Evolutionary conservation across 306 rosid species (phyloP).

Genomic region (Casuarina glauca): DNA sequence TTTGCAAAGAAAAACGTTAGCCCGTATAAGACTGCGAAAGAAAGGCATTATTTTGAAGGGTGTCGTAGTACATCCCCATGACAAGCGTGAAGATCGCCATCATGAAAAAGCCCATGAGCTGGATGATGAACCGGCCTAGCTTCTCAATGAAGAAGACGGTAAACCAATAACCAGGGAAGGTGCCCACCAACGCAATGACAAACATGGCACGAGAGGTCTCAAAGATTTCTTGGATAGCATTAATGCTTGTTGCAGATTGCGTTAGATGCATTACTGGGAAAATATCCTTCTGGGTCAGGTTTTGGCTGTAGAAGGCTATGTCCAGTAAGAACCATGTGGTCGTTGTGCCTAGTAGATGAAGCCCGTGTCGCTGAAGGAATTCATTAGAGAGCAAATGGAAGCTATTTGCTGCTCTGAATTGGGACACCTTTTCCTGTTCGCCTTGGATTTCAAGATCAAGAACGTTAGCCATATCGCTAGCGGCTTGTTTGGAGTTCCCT

Average conservation of each 20-base stretch:
- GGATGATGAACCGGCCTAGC: constrained; percentile 65
- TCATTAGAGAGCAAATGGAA: constrained; percentile 46
- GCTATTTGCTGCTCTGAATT: constrained; percentile 51
- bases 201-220: constrained; percentile 76
- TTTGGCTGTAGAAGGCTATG: constrained; percentile 79
- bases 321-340: constrained; percentile 73
- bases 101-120: constrained; percentile 72
- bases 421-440: constrained; percentile 51
- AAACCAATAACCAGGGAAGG: constrained; percentile 84
- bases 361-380: constrained; percentile 48
- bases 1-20: constrained; percentile 77
- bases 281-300: constrained; percentile 69
- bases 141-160: constrained; percentile 62
- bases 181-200: constrained; percentile 58
- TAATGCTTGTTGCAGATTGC: not conserved
- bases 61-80: constrained; percentile 43
- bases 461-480: constrained; percentile 62
- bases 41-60: not conserved
- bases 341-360: constrained; percentile 60
- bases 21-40: constrained; percentile 38
- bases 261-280: constrained; percentile 59
- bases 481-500: constrained; percentile 79
- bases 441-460: constrained; percentile 61
- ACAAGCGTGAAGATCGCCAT: constrained; percentile 70
- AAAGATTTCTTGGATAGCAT: constrained; percentile 50